A percentile compares a stretch with the other conserved stretches of the same genome.
Evolutionary conservation across 371 early-diverging fungal species (phyloP).

Genomic region (Circinella umbellata): DNA sequence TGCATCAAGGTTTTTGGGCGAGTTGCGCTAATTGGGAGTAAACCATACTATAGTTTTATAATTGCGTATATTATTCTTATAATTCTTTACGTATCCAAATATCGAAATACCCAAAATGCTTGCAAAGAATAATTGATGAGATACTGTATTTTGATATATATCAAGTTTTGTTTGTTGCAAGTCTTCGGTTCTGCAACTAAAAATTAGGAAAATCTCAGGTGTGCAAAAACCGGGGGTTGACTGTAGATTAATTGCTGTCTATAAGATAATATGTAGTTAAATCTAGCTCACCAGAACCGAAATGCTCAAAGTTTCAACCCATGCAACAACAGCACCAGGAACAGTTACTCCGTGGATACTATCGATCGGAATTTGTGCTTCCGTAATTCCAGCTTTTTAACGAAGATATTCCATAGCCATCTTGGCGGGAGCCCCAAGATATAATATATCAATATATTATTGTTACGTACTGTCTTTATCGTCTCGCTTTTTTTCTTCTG

Average conservation of each 20-base stretch:
- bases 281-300: slow-evolving; percentile 75
- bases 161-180: too few species aligned
- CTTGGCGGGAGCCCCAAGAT: slow-evolving; percentile 59
- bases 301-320: slow-evolving; percentile 72
- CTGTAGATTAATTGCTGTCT: slow-evolving; percentile 75
- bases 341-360: slow-evolving; percentile 74
- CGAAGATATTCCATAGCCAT: slow-evolving; percentile 57
- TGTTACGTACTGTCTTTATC: neutral
- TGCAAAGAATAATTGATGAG: too few species aligned
- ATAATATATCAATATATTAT: neutral
- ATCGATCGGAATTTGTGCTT: slow-evolving; percentile 40
- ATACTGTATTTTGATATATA: too few species aligned
- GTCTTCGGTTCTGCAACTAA: too few species aligned
- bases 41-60: too few species aligned
- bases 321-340: slow-evolving; percentile 86
- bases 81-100: too few species aligned
- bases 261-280: slow-evolving; percentile 63
- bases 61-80: too few species aligned
- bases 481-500: neutral
- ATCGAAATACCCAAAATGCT: too few species aligned
- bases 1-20: too few species aligned
- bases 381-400: slow-evolving; percentile 32
- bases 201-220: too few species aligned
- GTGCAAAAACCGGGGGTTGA: slow-evolving; percentile 66
- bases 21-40: too few species aligned